Conservation (phyloP, 1,284 basidiomycete genomes). For the Cryptococcus wingfieldii region DNA sequence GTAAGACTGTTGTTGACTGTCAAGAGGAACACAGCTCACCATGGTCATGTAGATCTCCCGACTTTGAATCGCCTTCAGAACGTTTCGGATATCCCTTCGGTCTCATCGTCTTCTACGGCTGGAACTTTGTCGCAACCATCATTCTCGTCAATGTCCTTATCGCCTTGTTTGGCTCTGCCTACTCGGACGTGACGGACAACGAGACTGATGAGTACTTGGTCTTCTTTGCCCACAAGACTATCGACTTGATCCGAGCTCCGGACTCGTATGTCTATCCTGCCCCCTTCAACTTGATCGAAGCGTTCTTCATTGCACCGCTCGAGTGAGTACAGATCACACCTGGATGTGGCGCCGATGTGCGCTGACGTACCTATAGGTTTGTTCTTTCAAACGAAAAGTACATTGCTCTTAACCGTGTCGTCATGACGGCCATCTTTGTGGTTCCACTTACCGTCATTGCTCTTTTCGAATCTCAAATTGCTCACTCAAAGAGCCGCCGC, state of each 20-base stretch:
- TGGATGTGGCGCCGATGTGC: slow-evolving; percentile 39
- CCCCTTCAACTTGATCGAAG: slow-evolving; percentile 78
- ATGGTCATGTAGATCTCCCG: slow-evolving; percentile 59
- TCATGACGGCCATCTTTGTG: slow-evolving; percentile 76
- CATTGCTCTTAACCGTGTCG: slow-evolving; percentile 63
- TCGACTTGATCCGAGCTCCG: slow-evolving; percentile 75
- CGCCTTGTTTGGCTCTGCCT: slow-evolving; percentile 87
- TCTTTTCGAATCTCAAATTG: slow-evolving; percentile 65
- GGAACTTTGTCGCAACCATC: slow-evolving; percentile 81
- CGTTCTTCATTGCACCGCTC: slow-evolving; percentile 71
- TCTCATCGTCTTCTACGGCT: slow-evolving; percentile 76
- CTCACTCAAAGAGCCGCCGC: slow-evolving; percentile 48
- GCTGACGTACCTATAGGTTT: slow-evolving; percentile 17
- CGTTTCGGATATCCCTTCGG: slow-evolving; percentile 58
- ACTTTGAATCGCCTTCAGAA: slow-evolving; percentile 63
- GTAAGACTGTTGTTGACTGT: slow-evolving; percentile 49
- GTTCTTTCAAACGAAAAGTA: slow-evolving; percentile 30
- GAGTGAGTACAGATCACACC: slow-evolving; percentile 58
- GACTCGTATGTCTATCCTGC: slow-evolving; percentile 53
- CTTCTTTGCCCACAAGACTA: slow-evolving; percentile 81
- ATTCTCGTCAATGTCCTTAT: slow-evolving; percentile 91
- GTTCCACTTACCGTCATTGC: slow-evolving; percentile 70
- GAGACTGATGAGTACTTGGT: slow-evolving; percentile 57
- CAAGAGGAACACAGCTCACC: not conserved
- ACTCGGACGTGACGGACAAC: slow-evolving; percentile 63